Percentiles rank a stretch among this genome's conserved stretches.
These are phyloP conservation scores for Aureobasidium uvarum DNA, from an alignment of 2,329 filamentous ascomycete genomes.

Conservation along the genomic window DNA sequence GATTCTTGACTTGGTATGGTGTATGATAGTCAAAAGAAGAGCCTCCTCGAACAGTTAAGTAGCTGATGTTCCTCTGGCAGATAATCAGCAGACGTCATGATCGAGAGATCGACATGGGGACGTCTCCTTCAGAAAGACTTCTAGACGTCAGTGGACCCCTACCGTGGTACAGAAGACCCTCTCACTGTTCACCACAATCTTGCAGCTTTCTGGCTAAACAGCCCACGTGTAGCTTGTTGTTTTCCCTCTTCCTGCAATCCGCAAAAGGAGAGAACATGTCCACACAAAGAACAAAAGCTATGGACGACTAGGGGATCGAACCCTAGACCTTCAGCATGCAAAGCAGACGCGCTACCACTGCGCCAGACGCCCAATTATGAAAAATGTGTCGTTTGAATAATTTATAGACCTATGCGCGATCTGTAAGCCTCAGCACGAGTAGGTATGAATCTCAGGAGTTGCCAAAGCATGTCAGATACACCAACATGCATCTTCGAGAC, in stretches of 20 bases:
- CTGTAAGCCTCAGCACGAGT: background rate
- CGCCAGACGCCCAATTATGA: background rate
- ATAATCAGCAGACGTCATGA: conserved; percentile 11
- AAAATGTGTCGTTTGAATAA: too few species aligned
- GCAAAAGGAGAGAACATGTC: background rate
- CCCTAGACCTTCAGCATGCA: conserved; percentile 27
- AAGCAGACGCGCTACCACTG: conserved; percentile 27
- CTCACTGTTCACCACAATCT: background rate
- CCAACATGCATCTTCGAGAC: conserved; percentile 18
- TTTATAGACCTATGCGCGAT: too few species aligned
- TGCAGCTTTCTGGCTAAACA: background rate
- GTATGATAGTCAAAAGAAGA: background rate
- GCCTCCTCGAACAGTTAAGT: background rate
- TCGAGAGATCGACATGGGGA: conserved; percentile 5
- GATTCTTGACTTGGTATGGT: background rate
- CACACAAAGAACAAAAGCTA: background rate
- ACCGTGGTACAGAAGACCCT: background rate
- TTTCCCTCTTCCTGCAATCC: background rate
- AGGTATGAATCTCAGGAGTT: conserved; percentile 19
- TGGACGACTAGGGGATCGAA: conserved; percentile 26
- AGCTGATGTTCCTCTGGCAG: background rate
- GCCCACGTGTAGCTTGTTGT: background rate
- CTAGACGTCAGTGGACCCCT: conserved; percentile 15
- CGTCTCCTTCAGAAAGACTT: background rate
- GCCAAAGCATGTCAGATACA: background rate